These are phyloP conservation scores for Cyclotella choctawhatcheeana DNA, from an alignment of 108 stramenopile species.

Conservation along the genomic window DNA sequence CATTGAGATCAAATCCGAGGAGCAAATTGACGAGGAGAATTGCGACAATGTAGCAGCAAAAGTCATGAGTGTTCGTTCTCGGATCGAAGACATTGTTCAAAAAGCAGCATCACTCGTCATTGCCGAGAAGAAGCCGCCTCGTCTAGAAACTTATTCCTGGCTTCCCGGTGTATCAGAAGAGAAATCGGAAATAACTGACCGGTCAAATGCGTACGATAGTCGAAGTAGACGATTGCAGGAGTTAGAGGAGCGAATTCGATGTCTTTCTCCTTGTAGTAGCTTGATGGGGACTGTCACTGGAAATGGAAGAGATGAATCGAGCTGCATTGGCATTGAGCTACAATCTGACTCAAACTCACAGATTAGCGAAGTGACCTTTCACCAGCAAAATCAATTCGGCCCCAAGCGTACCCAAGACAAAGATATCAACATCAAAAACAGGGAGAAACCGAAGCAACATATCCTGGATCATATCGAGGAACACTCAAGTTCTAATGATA, in stretches of 20 bases:
- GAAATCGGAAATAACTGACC: neutral
- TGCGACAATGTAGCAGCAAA: neutral
- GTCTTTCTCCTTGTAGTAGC: neutral
- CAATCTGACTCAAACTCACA: neutral
- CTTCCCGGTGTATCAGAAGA: no score
- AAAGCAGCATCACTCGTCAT: slow-evolving; percentile 1
- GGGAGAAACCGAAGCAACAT: neutral
- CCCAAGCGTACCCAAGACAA: neutral
- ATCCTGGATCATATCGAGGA: slow-evolving; percentile 1
- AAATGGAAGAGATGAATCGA: neutral
- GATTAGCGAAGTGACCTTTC: slow-evolving; percentile 8
- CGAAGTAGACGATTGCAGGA: neutral
- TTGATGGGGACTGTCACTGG: neutral
- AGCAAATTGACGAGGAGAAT: neutral
- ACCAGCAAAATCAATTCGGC: no score
- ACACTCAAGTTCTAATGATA: neutral
- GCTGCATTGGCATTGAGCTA: neutral
- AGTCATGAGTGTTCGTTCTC: neutral
- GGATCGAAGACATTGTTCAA: slow-evolving; percentile 3
- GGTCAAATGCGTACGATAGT: neutral
- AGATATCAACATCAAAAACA: neutral
- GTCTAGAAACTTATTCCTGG: no score
- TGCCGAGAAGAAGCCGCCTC: no score
- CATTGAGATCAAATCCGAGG: neutral
- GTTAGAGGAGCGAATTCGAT: neutral